Evolutionary conservation across 495 filamentous ascomycete species (phyloP), one percentile per base, ranked within the genome.

Genomic region (Trichoderma erinaceum): DNA sequence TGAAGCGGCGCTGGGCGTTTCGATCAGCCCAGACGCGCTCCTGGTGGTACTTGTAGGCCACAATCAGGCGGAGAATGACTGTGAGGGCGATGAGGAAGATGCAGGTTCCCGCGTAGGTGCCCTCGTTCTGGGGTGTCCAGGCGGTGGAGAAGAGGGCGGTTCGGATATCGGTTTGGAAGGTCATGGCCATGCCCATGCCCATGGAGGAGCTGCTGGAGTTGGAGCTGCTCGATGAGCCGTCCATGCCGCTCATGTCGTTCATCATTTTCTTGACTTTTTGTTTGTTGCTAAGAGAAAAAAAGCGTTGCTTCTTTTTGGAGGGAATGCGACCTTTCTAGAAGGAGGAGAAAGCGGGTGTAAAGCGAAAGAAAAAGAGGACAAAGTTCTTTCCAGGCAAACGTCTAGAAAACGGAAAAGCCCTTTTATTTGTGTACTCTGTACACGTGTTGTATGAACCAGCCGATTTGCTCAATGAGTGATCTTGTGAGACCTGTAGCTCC

Each of bases 31-130:
- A 86, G 48, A 77, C 74, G 63, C 72, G 71, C 76, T 85, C 83
- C 71, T 81, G 79, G 75, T 78, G 73, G 50, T 78, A 71, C 74
- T 90, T 90, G 70, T 86, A 79, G 4, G 92, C 94, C 56, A 91
- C 78, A 13, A 94, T 78, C 21, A 79, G 80, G 46, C 92, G 89
- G 74, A 87, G 87, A 66, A 90, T 71, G 68, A 88, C 80, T 18
- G 88, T 85, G 29, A 97, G 85, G 18, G 88, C 68, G 76, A 95
- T 87, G 58, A 96, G 82, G 77, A 96, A 96, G 75, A 97, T 89
- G 77, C 93, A 96, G 44, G 91, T 94, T 48, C 84, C 92, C 6
- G 90, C 92, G 75, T 97, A 97, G 65, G 80, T 71, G 66, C 89
- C 90, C 0, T 83, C 81, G 21, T 77, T 85, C 8, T 73, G 79